Percentiles rank a stretch among this genome's conserved stretches.
Conservation (phyloP, 768 basidiomycete genomes). For the Boletus sp. region DNA sequence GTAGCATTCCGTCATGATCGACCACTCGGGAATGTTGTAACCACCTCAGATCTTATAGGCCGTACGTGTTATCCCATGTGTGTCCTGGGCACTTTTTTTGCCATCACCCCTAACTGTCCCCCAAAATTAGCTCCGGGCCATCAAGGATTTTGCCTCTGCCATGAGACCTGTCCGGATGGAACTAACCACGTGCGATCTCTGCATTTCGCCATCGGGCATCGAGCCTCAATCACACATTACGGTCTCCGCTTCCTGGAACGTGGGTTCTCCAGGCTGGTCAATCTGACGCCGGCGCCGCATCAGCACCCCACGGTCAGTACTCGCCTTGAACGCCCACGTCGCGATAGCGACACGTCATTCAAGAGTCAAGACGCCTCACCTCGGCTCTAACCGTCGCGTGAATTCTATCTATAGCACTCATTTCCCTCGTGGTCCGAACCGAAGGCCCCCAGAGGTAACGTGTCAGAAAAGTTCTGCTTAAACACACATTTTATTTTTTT, state of each 20-base stretch:
- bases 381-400: not conserved
- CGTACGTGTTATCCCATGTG: not conserved
- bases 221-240: not conserved
- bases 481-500: no score
- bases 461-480: no score
- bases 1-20: not conserved
- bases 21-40: not conserved
- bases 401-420: not conserved
- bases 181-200: not conserved
- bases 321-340: no score
- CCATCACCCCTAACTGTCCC: not conserved
- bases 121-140: not conserved
- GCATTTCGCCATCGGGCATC: not conserved
- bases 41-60: not conserved
- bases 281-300: not conserved
- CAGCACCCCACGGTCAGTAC: not conserved
- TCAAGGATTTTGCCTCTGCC: not conserved
- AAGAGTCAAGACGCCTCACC: not conserved
- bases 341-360: not conserved
- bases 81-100: not conserved
- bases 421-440: not conserved
- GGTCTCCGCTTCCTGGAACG: not conserved
- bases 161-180: not conserved
- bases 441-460: not conserved
- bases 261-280: not conserved